These are phyloP conservation scores for Gnetum montanum DNA, from an alignment of 75 land plant species.

Conservation along the genomic window DNA sequence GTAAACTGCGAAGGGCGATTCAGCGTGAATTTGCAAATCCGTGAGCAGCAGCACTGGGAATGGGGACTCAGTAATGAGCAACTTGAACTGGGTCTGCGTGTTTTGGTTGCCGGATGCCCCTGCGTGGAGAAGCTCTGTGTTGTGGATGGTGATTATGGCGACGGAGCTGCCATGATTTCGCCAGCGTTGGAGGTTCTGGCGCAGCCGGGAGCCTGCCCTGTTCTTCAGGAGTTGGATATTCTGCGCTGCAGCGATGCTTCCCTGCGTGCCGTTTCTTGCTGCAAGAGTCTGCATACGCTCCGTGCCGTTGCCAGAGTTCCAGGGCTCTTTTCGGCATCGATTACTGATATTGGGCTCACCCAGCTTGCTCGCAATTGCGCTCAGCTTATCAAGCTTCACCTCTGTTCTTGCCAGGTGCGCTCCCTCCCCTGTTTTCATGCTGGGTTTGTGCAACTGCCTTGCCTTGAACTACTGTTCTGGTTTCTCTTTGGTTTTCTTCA, in stretches of 20 bases:
- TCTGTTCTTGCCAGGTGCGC: conserved; percentile 67
- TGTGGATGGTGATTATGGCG: conserved; percentile 30
- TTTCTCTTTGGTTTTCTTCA: too few relatives aligned
- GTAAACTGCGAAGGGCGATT: conserved; percentile 3
- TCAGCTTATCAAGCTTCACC: conserved; percentile 72
- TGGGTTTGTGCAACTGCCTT: too few relatives aligned
- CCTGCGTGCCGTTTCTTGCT: conserved; percentile 46
- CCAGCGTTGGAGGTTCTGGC: too few relatives aligned
- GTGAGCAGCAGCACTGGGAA: conserved; percentile 15
- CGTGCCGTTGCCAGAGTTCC: conserved; percentile 44
- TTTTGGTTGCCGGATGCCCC: conserved; percentile 44
- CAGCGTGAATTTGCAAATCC: conserved; percentile 9
- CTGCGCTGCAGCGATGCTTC: conserved; percentile 56
- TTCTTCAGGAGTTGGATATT: conserved; percentile 72
- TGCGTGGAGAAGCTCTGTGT: conserved; percentile 38
- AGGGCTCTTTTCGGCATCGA: conserved; percentile 40
- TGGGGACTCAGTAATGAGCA: too few relatives aligned
- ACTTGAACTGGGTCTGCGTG: conserved; percentile 49
- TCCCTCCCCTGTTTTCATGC: too few relatives aligned
- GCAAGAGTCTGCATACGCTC: conserved; percentile 65
- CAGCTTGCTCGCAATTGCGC: conserved; percentile 74
- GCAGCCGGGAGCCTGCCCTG: conserved; percentile 45
- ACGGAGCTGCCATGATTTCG: conserved; percentile 38
- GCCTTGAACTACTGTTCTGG: too few relatives aligned
- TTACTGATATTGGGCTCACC: conserved; percentile 87